Conservation (phyloP, 768 basidiomycete species). For the Amyloporia xantha region DNA sequence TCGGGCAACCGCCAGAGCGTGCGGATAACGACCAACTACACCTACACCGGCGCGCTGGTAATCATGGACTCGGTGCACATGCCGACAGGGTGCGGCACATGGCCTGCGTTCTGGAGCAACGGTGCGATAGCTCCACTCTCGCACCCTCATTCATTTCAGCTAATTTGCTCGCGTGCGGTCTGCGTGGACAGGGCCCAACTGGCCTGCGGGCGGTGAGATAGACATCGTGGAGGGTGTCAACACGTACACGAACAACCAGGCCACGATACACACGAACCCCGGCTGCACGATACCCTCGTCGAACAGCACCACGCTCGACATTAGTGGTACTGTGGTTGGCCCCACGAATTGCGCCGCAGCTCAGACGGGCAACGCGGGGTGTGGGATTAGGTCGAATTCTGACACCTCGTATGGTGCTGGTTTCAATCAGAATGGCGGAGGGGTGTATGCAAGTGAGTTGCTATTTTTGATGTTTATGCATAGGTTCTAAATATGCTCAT, state of each 20-base stretch:
- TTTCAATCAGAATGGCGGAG: slow-evolving; percentile 80
- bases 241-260: slow-evolving; percentile 74
- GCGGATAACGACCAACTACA: slow-evolving; percentile 60
- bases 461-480: too few relatives aligned
- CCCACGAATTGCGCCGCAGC: slow-evolving; percentile 69
- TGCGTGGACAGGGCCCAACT: slow-evolving; percentile 36
- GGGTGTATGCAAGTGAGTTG: slow-evolving; percentile 82
- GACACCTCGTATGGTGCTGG: slow-evolving; percentile 66
- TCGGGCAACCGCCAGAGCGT: slow-evolving; percentile 62
- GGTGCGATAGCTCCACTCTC: slow-evolving; percentile 19
- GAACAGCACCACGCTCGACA: slow-evolving; percentile 40
- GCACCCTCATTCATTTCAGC: not conserved
- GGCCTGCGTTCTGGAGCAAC: slow-evolving; percentile 51
- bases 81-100: slow-evolving; percentile 85
- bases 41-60: slow-evolving; percentile 62
- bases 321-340: slow-evolving; percentile 58
- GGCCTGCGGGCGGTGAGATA: slow-evolving; percentile 70
- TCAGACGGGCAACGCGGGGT: slow-evolving; percentile 70
- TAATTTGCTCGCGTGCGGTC: not conserved
- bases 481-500: slow-evolving; percentile 8
- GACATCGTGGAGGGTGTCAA: slow-evolving; percentile 86
- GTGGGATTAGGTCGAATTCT: slow-evolving; percentile 61
- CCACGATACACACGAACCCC: slow-evolving; percentile 70
- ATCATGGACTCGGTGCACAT: slow-evolving; percentile 84
- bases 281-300: slow-evolving; percentile 63